phyloP scores from a whole-genome alignment of 129 eudicot genomes.

The Artemisia tridentata region DNA sequence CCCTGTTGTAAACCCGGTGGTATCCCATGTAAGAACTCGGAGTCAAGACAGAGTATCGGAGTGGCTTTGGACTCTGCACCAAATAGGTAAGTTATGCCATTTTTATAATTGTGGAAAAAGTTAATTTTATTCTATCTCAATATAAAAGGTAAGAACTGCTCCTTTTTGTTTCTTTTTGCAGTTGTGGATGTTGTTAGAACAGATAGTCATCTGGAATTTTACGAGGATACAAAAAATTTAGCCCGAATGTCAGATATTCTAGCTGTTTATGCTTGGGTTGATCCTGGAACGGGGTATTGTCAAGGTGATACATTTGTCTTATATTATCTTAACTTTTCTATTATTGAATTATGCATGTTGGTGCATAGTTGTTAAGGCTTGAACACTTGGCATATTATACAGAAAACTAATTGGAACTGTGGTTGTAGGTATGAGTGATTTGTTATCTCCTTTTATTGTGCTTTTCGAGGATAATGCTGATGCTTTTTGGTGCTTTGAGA shows the following conservation, averaged over 20 bases:
- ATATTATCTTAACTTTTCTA: not conserved
- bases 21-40: slow-evolving; percentile 45
- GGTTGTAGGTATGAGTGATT: slow-evolving; percentile 89
- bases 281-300: slow-evolving; percentile 96
- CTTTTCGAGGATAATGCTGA: slow-evolving; percentile 96
- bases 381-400: not conserved
- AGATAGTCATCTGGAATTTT: slow-evolving; percentile 89
- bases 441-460: slow-evolving; percentile 91
- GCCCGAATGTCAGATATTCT: slow-evolving; percentile 98
- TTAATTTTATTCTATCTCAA: not conserved
- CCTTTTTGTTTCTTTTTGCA: slow-evolving; percentile 23
- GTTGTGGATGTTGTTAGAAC: slow-evolving; percentile 99
- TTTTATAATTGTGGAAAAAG: slow-evolving; percentile 1
- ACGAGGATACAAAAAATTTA: slow-evolving; percentile 82
- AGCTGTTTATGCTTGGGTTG: slow-evolving; percentile 99
- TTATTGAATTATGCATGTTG: not conserved
- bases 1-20: slow-evolving; percentile 32
- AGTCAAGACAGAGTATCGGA: slow-evolving; percentile 80
- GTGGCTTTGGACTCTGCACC: slow-evolving; percentile 98
- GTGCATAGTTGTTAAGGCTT: not conserved
- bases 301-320: slow-evolving; percentile 62
- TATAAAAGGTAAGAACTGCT: slow-evolving; percentile 10
- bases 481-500: slow-evolving; percentile 99
- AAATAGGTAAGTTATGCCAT: slow-evolving; percentile 55
- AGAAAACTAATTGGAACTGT: slow-evolving; percentile 21